Percentiles rank a stretch among this genome's conserved stretches.
These are phyloP conservation scores for Arthrobotrys iridis DNA, from an alignment of 2,329 filamentous ascomycete genomes.

Conservation along the genomic window DNA sequence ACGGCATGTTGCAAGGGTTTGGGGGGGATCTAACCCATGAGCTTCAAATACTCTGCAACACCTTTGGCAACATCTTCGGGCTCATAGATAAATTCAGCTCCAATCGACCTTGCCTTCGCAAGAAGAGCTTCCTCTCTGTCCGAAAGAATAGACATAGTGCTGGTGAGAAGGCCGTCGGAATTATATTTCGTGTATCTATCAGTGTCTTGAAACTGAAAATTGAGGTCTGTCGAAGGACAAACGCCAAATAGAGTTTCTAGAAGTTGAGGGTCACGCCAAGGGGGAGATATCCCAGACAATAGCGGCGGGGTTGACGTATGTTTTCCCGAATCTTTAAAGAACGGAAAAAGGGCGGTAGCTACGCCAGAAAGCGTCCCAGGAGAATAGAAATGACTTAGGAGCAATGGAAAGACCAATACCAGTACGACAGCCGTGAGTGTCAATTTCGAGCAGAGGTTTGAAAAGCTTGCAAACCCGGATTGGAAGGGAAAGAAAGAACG, in stretches of 20 bases:
- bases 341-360: conserved; percentile 34
- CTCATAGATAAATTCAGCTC: conserved; percentile 84
- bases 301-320: conserved; percentile 36
- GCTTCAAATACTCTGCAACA: conserved; percentile 83
- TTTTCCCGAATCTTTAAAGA: conserved; percentile 37
- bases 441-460: conserved; percentile 20
- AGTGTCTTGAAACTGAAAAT: conserved; percentile 32
- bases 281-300: conserved; percentile 38
- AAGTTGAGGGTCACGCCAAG: conserved; percentile 51
- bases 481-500: conserved; percentile 49
- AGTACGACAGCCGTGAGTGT: conserved; percentile 18
- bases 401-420: conserved; percentile 34
- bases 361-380: conserved; percentile 27
- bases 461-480: neutral
- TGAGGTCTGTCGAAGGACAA: conserved; percentile 53
- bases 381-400: conserved; percentile 22
- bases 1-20: too few species aligned
- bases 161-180: conserved; percentile 24
- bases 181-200: conserved; percentile 30
- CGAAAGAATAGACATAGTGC: conserved; percentile 46
- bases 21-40: conserved; percentile 73
- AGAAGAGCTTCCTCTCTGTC: conserved; percentile 61
- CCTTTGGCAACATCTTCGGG: conserved; percentile 80
- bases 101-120: conserved; percentile 80
- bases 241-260: conserved; percentile 53